Conservation (phyloP, 306 rosid genomes). For the Quercus variabilis region DNA sequence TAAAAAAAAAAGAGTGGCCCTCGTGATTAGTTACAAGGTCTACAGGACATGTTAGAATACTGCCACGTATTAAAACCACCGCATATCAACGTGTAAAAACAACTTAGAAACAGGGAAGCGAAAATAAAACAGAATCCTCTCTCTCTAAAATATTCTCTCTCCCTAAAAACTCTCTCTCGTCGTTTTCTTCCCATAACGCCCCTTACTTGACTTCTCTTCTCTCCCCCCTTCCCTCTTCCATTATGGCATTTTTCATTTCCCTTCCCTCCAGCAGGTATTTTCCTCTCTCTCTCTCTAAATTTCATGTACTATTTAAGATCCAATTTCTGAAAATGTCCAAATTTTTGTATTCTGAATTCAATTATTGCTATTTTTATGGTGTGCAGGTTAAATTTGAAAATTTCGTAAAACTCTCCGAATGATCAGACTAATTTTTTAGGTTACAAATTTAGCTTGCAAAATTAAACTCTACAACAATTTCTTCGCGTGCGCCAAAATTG, state of each 20-base stretch:
- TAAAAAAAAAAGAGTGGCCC: no score
- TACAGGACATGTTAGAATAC: no score
- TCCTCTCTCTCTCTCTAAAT: not conserved
- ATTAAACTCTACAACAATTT: constrained; percentile 23
- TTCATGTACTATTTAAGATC: not conserved
- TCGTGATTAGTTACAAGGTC: accelerated
- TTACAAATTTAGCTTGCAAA: constrained; percentile 32
- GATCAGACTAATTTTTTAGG: constrained; percentile 32
- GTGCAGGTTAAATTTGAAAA: constrained; percentile 43
- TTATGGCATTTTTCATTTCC: constrained; percentile 30
- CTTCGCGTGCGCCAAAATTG: constrained; percentile 19
- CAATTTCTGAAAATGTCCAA: not conserved
- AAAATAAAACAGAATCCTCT: constrained; percentile 32
- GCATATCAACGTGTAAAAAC: no score
- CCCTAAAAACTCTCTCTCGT: constrained; percentile 28
- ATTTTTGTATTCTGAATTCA: not conserved
- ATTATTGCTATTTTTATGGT: constrained; percentile 27
- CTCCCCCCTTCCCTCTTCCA: no score
- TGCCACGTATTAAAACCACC: no score
- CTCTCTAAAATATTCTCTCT: constrained; percentile 6
- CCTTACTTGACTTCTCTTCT: constrained; percentile 9
- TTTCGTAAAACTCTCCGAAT: constrained; percentile 22
- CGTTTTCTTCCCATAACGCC: constrained; percentile 30
- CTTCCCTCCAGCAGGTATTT: constrained; percentile 31
- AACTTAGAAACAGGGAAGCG: not conserved